Evolutionary conservation across 2,329 filamentous ascomycete genomes (phyloP).

Genomic region (Aspergillus piperis): DNA sequence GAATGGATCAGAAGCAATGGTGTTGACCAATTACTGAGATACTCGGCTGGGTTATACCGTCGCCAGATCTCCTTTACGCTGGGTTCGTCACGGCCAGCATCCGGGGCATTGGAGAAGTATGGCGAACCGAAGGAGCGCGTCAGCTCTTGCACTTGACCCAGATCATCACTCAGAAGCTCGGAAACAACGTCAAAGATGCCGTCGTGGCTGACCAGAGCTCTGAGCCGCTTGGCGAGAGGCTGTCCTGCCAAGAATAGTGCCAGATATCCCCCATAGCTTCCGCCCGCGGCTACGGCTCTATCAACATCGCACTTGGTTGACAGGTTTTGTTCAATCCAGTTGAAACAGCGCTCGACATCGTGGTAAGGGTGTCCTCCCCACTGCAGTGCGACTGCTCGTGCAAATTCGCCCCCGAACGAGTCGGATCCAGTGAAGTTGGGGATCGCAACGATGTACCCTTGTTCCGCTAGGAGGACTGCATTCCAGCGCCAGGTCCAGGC

Average conservation of each 20-base stretch:
- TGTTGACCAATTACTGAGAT: slow-evolving; percentile 4
- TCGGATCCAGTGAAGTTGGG: slow-evolving; percentile 7
- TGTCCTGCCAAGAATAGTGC: neutral
- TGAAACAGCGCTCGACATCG: neutral
- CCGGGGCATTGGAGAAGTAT: neutral
- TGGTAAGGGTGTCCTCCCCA: slow-evolving; percentile 5
- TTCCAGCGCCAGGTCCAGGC: slow-evolving; percentile 9
- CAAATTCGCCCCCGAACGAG: neutral
- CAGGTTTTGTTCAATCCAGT: slow-evolving; percentile 1
- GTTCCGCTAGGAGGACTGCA: neutral
- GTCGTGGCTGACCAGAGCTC: neutral
- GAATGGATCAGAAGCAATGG: slow-evolving; percentile 1
- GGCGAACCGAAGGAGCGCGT: slow-evolving; percentile 7
- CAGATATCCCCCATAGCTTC: slow-evolving; percentile 5
- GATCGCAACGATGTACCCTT: slow-evolving; percentile 5
- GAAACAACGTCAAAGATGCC: slow-evolving; percentile 2
- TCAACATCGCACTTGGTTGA: neutral
- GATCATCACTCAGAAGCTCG: slow-evolving; percentile 1
- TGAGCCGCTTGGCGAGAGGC: neutral
- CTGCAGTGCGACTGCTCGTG: neutral
- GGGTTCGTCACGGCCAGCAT: neutral
- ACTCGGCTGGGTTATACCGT: neutral
- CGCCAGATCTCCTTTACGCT: neutral
- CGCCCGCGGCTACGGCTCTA: slow-evolving; percentile 1
- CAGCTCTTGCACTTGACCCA: neutral